phyloP scores from a whole-genome alignment of 2,329 filamentous ascomycete genomes.

The Coleophoma cylindrospora region DNA sequence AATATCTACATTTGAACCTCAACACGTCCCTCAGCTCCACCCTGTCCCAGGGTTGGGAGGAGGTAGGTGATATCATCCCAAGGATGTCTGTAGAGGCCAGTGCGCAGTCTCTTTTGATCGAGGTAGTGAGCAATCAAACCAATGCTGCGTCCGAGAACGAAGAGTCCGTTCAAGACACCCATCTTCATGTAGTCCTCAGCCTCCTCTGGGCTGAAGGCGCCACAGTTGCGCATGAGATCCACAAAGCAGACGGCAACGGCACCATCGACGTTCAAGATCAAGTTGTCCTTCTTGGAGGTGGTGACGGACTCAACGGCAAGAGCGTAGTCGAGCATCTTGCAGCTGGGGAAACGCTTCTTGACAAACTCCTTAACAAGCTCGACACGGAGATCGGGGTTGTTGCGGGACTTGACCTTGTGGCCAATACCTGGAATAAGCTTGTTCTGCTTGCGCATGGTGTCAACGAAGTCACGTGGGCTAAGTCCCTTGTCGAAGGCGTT shows the following conservation, averaged over 20 bases:
- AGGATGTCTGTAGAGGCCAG: constrained; percentile 96
- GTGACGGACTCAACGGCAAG: constrained; percentile 97
- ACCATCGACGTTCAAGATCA: constrained; percentile 98
- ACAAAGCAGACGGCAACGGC: constrained; percentile 99
- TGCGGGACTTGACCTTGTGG: constrained; percentile 98
- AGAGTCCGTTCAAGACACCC: constrained; percentile 99
- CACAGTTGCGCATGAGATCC: constrained; percentile 94
- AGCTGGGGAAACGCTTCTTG: constrained; percentile 92
- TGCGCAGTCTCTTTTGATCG: constrained; percentile 98
- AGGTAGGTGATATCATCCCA: constrained; percentile 99
- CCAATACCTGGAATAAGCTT: constrained; percentile 99
- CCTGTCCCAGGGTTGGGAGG: constrained; percentile 72
- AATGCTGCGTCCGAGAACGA: constrained; percentile 94
- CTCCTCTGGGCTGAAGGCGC: constrained; percentile 93
- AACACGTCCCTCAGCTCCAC: constrained; percentile 78
- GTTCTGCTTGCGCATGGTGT: constrained; percentile 99
- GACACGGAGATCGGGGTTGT: constrained; percentile 99
- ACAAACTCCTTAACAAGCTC: constrained; percentile 99
- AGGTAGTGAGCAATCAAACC: constrained; percentile 99
- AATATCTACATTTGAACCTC: constrained; percentile 66
- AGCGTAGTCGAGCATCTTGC: constrained; percentile 98
- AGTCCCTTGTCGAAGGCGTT: constrained; percentile 97
- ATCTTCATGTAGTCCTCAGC: constrained; percentile 98
- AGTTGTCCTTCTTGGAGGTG: constrained; percentile 99
- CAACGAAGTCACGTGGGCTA: constrained; percentile 97